Percentiles rank a stretch among this genome's conserved stretches.
Evolutionary conservation across 2,329 filamentous ascomycete genomes (phyloP).

Genomic region (Pseudogymnoascus sp.): DNA sequence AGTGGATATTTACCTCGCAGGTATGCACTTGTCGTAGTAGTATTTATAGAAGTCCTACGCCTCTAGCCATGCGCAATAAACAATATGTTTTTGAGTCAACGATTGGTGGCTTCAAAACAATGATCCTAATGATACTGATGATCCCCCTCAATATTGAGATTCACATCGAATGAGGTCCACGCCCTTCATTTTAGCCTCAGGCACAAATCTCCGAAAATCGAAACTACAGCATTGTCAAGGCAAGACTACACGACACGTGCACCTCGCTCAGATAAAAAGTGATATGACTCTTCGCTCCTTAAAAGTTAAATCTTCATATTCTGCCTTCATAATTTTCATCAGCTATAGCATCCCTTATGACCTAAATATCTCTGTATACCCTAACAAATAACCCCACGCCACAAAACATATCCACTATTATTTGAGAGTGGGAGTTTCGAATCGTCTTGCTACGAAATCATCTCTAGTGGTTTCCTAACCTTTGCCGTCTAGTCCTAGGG

Average conservation of each 20-base stretch:
- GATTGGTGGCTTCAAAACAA: background rate
- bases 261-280: too few species aligned
- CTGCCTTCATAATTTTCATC: background rate
- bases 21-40: background rate
- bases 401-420: background rate
- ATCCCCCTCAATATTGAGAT: background rate
- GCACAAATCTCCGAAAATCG: background rate
- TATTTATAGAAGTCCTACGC: background rate
- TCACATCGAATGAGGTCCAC: too few species aligned
- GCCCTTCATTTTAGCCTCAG: too few species aligned
- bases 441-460: background rate
- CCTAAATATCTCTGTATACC: background rate
- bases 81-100: background rate
- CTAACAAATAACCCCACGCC: background rate
- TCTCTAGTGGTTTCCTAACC: background rate
- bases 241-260: too few species aligned
- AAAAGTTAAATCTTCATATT: background rate
- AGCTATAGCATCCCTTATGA: background rate
- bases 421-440: background rate
- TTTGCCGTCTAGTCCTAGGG: background rate
- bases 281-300: background rate
- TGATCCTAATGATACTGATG: background rate
- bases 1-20: constrained; percentile 17
- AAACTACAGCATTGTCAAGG: background rate
- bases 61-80: background rate